Evolutionary conservation across 768 basidiomycete species (phyloP), one percentile per base, ranked within the genome.

Genomic region (Boletus fagicola): DNA sequence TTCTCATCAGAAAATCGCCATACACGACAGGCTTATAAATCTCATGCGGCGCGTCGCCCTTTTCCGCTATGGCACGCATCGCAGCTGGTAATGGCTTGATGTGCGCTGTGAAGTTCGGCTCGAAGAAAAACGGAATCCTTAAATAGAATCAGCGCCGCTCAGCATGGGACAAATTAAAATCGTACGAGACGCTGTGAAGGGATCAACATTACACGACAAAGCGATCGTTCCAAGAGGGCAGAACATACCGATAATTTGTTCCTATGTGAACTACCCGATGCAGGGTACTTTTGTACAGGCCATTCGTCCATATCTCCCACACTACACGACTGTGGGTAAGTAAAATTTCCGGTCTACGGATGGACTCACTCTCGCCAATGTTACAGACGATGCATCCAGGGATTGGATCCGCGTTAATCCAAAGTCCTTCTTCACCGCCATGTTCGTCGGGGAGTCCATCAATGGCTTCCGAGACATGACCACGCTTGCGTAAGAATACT

Each of bases 251-350:
- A 69, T 94, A 94, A 66, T 87, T 91, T 13, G 80, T 76, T 9
- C 85, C 83, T 57, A 77, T 74, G 64, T 97, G 93, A 4, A 96
- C 77, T 7, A 97, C 94, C 4, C 92, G 82, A 72, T 96, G 94
- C n/a, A 95, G 76, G 0, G 94, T 95, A 39, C 92, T 89, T 54
- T 79, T 83, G 76, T 96, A 97, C 49, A 95, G 70, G 0, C 94
- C 94, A 60, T 87, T 85, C 6, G 89, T 87, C 93, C 93, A 96
- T 46, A 87, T 80, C 78, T 94, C 90, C 90, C 92, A 94, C 92
- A 94, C 88, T 90, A 60, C 42, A 44, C 12, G 16, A 44, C n/a
- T 13, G 8, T 39, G 20, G 7, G 54, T 62, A 18, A 66, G 47
- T 35, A 12, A 22, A 33, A 47, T 28, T 20, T 42, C 28, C 40